Evolutionary conservation across 2,329 filamentous ascomycete genomes (phyloP), one percentile per base, ranked within the genome.

Genomic region (Nothophoma quercina): DNA sequence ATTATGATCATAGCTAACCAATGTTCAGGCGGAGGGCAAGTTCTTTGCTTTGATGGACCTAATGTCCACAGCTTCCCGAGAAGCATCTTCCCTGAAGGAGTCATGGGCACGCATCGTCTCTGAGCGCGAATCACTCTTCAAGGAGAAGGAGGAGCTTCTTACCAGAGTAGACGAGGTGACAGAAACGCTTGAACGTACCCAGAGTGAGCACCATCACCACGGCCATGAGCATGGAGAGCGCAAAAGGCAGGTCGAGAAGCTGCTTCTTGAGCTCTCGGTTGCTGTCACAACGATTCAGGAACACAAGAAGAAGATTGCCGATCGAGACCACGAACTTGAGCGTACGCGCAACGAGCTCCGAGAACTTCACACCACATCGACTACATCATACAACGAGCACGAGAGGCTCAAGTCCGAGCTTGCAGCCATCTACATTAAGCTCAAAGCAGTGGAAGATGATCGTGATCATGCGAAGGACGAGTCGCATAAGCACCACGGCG

Each of bases 41-140:
- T 65, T 68, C 50, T 66, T 67, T 39, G 58, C 64, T n/a, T 36
- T 68, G 13, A 65, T 68, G 56, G 64, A 68, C 13, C 63, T 66
- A 9, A 68, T 67, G 56, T 61, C 64, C 8, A 62, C 53, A 22
- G 61, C 63, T 10, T 67, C 64, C 9, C 55, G 64, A 15, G 59
- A 65, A 42, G 63, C 63, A 23, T 57, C 59, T 4, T 67, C 62
- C 0, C 28, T 68, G 9, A 68, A 68, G 21, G 65, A 68, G 43
- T 59, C 55, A 13, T 68, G 63, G 63, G 46, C 59, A 38, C 58
- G 58, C 21, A 68, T 67, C 22, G 56, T 64, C 22, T 59, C 63
- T 22, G 63, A 68, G 55, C 65, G 65, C n/a, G 65, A 68, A 15
- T 41, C 56, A n/a, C 55, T 62, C n/a, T 39, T 47, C 22, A 56